Conservation (phyloP, 768 basidiomycete genomes). For the Fomitopsis serialis region DNA sequence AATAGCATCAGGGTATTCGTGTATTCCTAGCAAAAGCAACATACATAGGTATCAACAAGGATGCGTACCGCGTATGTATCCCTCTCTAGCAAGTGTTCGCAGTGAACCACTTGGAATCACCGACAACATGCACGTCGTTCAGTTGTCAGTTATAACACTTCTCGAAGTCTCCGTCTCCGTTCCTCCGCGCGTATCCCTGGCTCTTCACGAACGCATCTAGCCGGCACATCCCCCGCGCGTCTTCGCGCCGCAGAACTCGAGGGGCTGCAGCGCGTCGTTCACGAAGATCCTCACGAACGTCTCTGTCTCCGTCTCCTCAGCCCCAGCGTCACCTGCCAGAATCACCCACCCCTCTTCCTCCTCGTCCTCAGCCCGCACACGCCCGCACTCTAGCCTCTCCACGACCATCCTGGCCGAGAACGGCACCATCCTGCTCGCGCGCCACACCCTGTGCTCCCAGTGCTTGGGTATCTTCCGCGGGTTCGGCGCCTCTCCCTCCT, state of each 20-base stretch:
- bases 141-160: constrained; percentile 33
- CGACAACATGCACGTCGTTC: too few species aligned
- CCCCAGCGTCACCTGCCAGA: background rate
- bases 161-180: constrained; percentile 71
- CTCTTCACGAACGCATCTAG: constrained; percentile 64
- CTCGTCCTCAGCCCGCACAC: constrained; percentile 3
- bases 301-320: constrained; percentile 30
- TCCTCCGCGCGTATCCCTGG: constrained; percentile 44
- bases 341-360: background rate
- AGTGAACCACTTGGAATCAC: too few species aligned
- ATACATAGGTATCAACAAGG: too few species aligned
- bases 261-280: constrained; percentile 63
- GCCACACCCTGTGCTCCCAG: constrained; percentile 35
- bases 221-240: constrained; percentile 53
- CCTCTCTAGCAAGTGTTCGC: too few species aligned
- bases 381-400: constrained; percentile 57
- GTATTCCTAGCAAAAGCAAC: too few species aligned
- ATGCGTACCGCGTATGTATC: too few species aligned
- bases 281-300: constrained; percentile 65
- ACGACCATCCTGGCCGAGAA: constrained; percentile 72
- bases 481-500: constrained; percentile 11
- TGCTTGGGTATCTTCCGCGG: constrained; percentile 6
- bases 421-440: constrained; percentile 58
- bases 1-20: too few species aligned
- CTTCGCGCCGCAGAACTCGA: constrained; percentile 56